Conservation (phyloP, 2,329 filamentous ascomycete species). For the Cucurbitaria berberidis region DNA sequence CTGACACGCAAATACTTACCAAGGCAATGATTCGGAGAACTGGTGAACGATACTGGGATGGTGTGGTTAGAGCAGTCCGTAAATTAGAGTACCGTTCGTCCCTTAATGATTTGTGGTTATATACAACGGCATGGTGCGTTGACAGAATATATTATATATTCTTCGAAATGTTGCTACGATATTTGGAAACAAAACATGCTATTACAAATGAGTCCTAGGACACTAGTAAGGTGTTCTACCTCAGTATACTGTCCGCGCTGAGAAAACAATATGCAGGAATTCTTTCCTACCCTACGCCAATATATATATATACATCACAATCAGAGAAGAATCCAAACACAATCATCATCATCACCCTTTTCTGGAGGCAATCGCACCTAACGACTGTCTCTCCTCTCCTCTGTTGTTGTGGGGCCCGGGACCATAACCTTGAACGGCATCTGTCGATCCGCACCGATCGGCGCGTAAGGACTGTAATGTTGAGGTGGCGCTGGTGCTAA, state of each 20-base stretch:
- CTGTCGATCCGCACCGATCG: slow-evolving; percentile 23
- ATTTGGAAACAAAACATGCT: not conserved
- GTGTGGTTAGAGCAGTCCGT: too few relatives aligned
- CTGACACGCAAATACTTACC: too few relatives aligned
- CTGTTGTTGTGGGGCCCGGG: slow-evolving; percentile 32
- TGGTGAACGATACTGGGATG: too few relatives aligned
- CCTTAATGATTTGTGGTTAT: too few relatives aligned
- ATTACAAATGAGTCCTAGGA: not conserved
- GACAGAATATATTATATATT: too few relatives aligned
- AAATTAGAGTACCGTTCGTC: too few relatives aligned
- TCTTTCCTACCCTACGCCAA: not conserved
- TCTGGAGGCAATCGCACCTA: slow-evolving; percentile 24
- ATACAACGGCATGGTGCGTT: too few relatives aligned
- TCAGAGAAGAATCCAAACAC: slow-evolving; percentile 1
- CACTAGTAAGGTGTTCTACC: too few relatives aligned
- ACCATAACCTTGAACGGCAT: slow-evolving; percentile 43
- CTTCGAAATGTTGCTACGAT: too few relatives aligned
- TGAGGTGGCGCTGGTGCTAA: slow-evolving; percentile 40
- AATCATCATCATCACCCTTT: not conserved
- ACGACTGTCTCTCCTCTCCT: slow-evolving; percentile 33
- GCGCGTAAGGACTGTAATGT: slow-evolving; percentile 37
- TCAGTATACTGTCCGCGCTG: not conserved
- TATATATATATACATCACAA: not conserved
- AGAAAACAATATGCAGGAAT: not conserved
- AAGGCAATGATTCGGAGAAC: too few relatives aligned